Evolutionary conservation across 2,329 filamentous ascomycete genomes (phyloP), one percentile per base, ranked within the genome.

Genomic region (Cladorrhinum sp.): DNA sequence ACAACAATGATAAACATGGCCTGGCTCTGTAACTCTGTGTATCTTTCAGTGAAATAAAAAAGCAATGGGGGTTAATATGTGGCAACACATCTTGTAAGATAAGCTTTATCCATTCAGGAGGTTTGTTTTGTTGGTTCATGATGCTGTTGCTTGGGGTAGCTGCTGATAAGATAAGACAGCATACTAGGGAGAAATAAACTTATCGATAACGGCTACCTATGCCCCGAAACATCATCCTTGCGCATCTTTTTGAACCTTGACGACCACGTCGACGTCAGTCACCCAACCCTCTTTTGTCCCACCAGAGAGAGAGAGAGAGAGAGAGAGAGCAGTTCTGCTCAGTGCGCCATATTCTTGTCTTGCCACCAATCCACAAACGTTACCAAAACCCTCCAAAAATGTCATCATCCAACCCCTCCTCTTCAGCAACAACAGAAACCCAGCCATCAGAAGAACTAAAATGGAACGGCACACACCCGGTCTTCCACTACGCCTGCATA

Each of bases 401-500:
- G 33, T 9, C 33, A 16, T 36, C 33, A 18, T 16, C 42, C 42
- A 18, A 8, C 18, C n/a, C 42, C 42, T 18, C 42, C 10, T 14
- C 36, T 4, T 14, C 36, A 16, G 3, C 36, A 16, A 8, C 36
- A 16, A n/a, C n/a, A n/a, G n/a, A n/a, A n/a, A n/a, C n/a, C n/a
- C 10, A 14, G 16, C 6, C 36, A 42, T 3, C 36, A 42, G 36
- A 42, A 42, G 6, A 5, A 16, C 12, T n/a, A 30, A 55, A 42
- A 42, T 55, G 21, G 30, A 23, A 57, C 54, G 54, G 54, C 36
- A 49, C 39, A 36, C 21, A 74, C 66, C 68, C 73, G 4, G 53
- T 74, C 26, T 66, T 81, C 51, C 81, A 82, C 75, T 79, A 78
- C 68, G 72, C 77, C 18, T 80, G 80, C 60, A 72, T 84, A 2